A percentile compares a stretch with the other conserved stretches of the same genome.
phyloP scores from a whole-genome alignment of 176 grass and related monocot species.

The Oryza officinalis region DNA sequence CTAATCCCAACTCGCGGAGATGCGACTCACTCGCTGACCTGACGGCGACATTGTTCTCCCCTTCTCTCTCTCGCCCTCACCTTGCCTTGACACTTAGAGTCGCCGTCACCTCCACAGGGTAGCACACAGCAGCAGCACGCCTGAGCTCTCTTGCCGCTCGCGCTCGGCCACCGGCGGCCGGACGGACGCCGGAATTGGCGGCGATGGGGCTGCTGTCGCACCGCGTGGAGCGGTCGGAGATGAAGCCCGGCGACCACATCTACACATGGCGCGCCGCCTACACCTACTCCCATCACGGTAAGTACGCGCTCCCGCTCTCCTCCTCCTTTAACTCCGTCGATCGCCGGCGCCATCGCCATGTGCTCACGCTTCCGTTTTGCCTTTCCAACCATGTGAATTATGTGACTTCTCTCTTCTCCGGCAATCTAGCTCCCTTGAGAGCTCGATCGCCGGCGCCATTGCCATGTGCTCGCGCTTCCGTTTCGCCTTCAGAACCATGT shows the following conservation, averaged over 20 bases:
- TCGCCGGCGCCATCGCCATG: not conserved
- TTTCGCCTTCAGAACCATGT: too few species aligned
- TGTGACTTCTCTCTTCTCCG: too few species aligned
- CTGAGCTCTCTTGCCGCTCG: not conserved
- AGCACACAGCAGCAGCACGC: not conserved
- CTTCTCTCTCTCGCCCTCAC: too few species aligned
- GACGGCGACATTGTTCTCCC: not conserved
- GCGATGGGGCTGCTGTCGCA: constrained; percentile 58
- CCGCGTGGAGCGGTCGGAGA: constrained; percentile 54
- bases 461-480: too few species aligned
- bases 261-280: constrained; percentile 73
- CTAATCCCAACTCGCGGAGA: not conserved
- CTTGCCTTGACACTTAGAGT: not conserved
- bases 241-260: constrained; percentile 82
- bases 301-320: not conserved
- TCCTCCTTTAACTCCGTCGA: not conserved
- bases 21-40: not conserved
- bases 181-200: not conserved
- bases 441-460: too few species aligned
- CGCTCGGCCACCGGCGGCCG: not conserved
- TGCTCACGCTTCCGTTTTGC: not conserved
- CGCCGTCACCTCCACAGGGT: too few species aligned
- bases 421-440: not conserved
- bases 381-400: not conserved
- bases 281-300: constrained; percentile 85